A percentile compares a stretch with the other conserved stretches of the same genome.
phyloP scores from a whole-genome alignment of 2,329 filamentous ascomycete species.

The Beauveria scarabaeidicola region DNA sequence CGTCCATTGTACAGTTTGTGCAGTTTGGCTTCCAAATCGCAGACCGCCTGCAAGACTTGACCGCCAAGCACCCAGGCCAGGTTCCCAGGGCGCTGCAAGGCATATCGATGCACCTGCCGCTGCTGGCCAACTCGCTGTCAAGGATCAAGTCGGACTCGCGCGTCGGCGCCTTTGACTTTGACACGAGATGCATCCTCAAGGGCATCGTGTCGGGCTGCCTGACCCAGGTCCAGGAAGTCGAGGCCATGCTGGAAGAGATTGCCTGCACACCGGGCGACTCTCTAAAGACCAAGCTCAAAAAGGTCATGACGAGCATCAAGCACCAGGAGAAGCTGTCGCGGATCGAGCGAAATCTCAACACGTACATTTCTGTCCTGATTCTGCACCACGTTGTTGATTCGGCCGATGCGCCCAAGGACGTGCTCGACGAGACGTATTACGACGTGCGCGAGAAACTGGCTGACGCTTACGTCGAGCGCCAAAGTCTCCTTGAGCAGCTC shows the following conservation, averaged over 20 bases:
- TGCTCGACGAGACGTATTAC: constrained; percentile 1
- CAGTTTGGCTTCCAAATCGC: constrained; percentile 11
- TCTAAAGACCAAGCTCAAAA: constrained; percentile 3
- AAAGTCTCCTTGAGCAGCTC: background rate
- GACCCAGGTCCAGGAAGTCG: constrained; percentile 4
- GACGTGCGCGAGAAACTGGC: constrained; percentile 3
- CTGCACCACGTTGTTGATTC: constrained; percentile 8
- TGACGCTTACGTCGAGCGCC: background rate
- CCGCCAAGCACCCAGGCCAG: constrained; percentile 4
- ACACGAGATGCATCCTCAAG: constrained; percentile 10
- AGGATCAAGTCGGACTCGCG: constrained; percentile 6
- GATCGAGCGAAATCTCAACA: constrained; percentile 5
- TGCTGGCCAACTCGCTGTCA: constrained; percentile 6
- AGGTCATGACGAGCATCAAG: constrained; percentile 8
- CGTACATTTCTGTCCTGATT: constrained; percentile 8
- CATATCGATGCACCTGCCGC: constrained; percentile 10
- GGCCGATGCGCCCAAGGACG: constrained; percentile 1
- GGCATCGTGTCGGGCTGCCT: constrained; percentile 9
- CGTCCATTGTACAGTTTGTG: constrained; percentile 7
- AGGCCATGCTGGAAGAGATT: constrained; percentile 8
- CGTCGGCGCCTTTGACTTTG: background rate
- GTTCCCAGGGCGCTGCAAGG: constrained; percentile 6
- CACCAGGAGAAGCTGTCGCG: constrained; percentile 5
- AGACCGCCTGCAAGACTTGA: constrained; percentile 8
- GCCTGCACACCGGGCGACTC: constrained; percentile 8